Percentiles rank a stretch among this genome's conserved stretches.
These are phyloP conservation scores for Ophiostoma fasciatum DNA, from an alignment of 2,329 filamentous ascomycete species.

Conservation along the genomic window DNA sequence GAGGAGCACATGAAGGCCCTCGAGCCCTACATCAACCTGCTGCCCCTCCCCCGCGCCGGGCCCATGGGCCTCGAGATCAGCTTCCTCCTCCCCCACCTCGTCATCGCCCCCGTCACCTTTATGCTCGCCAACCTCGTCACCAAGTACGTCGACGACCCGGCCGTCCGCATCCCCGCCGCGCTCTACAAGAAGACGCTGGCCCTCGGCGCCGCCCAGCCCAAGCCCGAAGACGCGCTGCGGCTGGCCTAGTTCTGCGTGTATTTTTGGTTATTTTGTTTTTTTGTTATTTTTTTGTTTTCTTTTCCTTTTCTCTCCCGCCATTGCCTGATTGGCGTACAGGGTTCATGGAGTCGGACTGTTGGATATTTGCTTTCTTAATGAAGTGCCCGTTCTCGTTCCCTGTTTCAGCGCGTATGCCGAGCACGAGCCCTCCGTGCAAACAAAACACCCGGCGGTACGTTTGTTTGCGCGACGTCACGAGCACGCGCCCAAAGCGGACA, in stretches of 20 bases:
- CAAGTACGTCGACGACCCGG: conserved; percentile 41
- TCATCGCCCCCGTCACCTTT: conserved; percentile 44
- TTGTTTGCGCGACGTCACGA: too few species aligned
- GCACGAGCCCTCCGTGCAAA: too few species aligned
- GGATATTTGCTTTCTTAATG: too few species aligned
- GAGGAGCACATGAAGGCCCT: conserved; percentile 27
- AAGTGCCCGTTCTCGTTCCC: neutral
- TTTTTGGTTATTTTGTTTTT: neutral
- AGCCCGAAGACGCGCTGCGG: conserved; percentile 5
- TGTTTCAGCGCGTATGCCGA: too few species aligned
- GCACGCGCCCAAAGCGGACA: too few species aligned
- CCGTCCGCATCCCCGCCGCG: conserved; percentile 41
- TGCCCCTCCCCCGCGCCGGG: conserved; percentile 38
- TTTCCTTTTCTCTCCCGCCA: neutral
- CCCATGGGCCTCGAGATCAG: conserved; percentile 45
- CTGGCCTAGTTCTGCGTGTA: conserved; percentile 3
- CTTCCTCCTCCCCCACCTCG: conserved; percentile 43
- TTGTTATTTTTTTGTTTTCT: neutral
- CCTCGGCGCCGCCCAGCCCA: neutral
- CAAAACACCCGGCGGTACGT: too few species aligned
- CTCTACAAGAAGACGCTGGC: conserved; percentile 29
- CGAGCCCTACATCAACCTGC: conserved; percentile 39
- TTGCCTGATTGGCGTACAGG: neutral
- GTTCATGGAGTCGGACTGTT: too few species aligned
- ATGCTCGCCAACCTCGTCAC: conserved; percentile 43